Evolutionary conservation across 352 stramenopile species (phyloP), one percentile per base, ranked within the genome.

Genomic region (Pythium insidiosum): DNA sequence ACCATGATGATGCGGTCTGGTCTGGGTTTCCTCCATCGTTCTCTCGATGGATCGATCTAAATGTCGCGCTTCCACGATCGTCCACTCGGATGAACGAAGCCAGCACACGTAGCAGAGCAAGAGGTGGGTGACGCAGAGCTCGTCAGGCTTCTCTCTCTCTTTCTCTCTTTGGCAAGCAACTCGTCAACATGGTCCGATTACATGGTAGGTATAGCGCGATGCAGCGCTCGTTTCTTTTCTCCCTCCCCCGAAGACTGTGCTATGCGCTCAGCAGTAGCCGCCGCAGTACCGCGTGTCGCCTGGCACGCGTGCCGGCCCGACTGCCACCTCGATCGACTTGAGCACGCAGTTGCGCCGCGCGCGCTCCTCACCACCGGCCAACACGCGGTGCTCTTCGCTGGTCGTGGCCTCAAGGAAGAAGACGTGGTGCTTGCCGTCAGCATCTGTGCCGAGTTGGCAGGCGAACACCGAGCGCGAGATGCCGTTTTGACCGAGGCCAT

Each of bases 401-500:
- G 57, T 67, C 16, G 22, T 31, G 0, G 72, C 60, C 34, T 85
- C 75, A 26, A 84, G 41, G 47, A 88, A 84, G 56, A 68, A 85
- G 37, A 85, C 43, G 16, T 61, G 56, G 59, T 85, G 67, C 50
- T 72, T 60, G 19, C 72, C 70, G 2, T 38, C 37, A 0, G 55
- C 49, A 42, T 85, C 70, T 21, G 72, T 85, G 40, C 60, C 72
- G 6, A 88, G 47, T 24, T 77, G 63, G 21, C 75, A 88, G 24
- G 72, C 75, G 36, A 83, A 82, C 12, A 85, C 69, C 19, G 47
- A 53, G 19, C 64, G 64, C 11, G 4, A 57, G 39, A 88, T 68
- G 20, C 68, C 66, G 38, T 88, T 88, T 26, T 55, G 46, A 18
- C 70, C 68, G 30, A 85, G 85, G 7, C 72, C 75, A 19, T 79